phyloP scores from a whole-genome alignment of 177 flowering plant species.

The Vitis hybrid region DNA sequence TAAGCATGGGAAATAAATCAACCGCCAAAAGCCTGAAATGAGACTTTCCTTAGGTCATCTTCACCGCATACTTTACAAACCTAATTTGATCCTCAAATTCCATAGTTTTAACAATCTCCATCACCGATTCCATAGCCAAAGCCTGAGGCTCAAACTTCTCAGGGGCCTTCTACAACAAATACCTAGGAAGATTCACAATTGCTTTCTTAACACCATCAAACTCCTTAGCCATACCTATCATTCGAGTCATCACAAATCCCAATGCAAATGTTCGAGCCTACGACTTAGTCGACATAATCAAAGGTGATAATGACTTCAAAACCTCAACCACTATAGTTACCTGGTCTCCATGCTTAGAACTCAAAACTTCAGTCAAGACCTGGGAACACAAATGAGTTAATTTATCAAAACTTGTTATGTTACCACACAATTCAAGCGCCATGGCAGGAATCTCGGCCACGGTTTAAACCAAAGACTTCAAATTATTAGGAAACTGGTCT shows the following conservation, averaged over 20 bases:
- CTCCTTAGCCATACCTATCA: slow-evolving; percentile 39
- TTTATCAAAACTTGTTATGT: slow-evolving; percentile 23
- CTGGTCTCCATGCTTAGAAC: slow-evolving; percentile 69
- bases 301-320: slow-evolving; percentile 55
- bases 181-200: slow-evolving; percentile 65
- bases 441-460: slow-evolving; percentile 57
- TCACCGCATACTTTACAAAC: slow-evolving; percentile 73
- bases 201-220: slow-evolving; percentile 61
- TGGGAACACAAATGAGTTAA: slow-evolving; percentile 48
- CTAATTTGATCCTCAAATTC: slow-evolving; percentile 57
- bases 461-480: slow-evolving; percentile 75
- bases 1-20: slow-evolving; percentile 56
- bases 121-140: slow-evolving; percentile 71
- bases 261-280: slow-evolving; percentile 60
- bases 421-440: slow-evolving; percentile 47
- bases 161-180: slow-evolving; percentile 66
- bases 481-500: slow-evolving; percentile 72
- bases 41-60: slow-evolving; percentile 72
- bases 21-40: slow-evolving; percentile 69
- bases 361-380: slow-evolving; percentile 53
- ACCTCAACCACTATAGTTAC: slow-evolving; percentile 59
- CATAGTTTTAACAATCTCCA: slow-evolving; percentile 66
- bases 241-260: slow-evolving; percentile 47
- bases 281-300: slow-evolving; percentile 56
- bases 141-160: slow-evolving; percentile 85